Base-by-base conservation (phyloP, 371 early-diverging fungal species). In the Mortierella polycephala region DNA sequence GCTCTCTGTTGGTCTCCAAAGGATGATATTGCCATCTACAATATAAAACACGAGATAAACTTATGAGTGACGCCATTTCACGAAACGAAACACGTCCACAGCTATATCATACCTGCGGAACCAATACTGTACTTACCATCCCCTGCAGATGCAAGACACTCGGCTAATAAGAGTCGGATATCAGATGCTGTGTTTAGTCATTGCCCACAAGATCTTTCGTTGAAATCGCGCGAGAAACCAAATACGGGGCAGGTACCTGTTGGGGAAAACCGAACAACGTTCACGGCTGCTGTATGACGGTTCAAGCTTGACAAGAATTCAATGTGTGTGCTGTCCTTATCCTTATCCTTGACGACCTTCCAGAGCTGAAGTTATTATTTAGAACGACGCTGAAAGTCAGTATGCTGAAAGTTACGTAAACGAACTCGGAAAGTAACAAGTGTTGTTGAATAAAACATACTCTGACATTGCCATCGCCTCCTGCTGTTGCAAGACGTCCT, bases 221-320 rank as follows among this genome's bases (percentile, higher is more conserved):
- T 40, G 23, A 14, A 14, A 11, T 18, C 11, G 42, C 13, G 63
- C 14, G 45, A 4, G 30, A 30, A 9, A 46, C 30, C 21, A 53
- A 69, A 52, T 14, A 16, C 11, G 39, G 47, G 41, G 30, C 10
- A 45, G 46, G 56, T 81, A 70, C 93, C 91, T 60, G 82, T 76
- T 0, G 97, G 97, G 16, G 93, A 91, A 75, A 95, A 98, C n/a
- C 97, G 90, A 1, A 98, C 97, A 23, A 93, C 93, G 74, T 98
- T 98, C 50, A 98, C 98, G 3, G 95, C 93, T 6, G 91, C 93
- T 1, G 92, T 87, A 79, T 98, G 98, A 18, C 95, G 87, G 56
- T 89, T 88, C 50, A 98, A 83, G 61, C 91, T 94, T 30, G 97
- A 91, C 7, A 94, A 74, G 70, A 92, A 98, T 66, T 96, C 93